Percentiles rank a stretch among this genome's conserved stretches.
Conservation (phyloP, 345 rosid genomes). For the Aquilaria sinensis region DNA sequence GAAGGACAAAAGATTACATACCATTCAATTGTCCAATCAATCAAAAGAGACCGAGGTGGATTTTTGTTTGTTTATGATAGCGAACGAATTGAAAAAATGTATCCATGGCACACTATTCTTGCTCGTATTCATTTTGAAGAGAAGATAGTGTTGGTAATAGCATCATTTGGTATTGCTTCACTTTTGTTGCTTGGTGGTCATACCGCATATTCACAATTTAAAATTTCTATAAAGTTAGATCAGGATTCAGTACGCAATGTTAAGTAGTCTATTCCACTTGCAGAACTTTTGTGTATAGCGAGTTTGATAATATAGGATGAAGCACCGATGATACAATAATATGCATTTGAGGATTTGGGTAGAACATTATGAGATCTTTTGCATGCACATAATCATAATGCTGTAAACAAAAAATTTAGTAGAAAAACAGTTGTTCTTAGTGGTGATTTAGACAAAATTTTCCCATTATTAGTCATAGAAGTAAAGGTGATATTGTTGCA, state of each 20-base stretch:
- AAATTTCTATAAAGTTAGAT: background rate
- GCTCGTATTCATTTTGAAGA: no score
- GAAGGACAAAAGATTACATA: background rate
- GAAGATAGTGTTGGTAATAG: background rate
- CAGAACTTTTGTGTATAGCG: background rate
- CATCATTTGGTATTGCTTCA: background rate
- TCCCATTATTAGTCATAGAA: no score
- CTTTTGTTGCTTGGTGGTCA: background rate
- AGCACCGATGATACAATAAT: no score
- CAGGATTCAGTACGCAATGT: background rate
- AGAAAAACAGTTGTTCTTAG: background rate
- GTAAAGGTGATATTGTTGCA: no score
- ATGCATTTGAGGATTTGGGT: no score
- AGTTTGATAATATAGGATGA: no score
- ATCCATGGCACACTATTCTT: no score
- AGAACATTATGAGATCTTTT: background rate
- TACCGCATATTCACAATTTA: background rate
- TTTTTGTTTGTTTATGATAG: background rate
- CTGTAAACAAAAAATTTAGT: background rate
- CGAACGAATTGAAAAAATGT: background rate
- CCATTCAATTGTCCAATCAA: background rate
- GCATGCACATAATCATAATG: background rate
- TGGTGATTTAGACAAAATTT: no score
- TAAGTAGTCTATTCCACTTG: background rate
- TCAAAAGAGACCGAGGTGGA: background rate